These are phyloP conservation scores for Bjerkandera adusta DNA, from an alignment of 1,284 basidiomycete species.

Conservation along the genomic window DNA sequence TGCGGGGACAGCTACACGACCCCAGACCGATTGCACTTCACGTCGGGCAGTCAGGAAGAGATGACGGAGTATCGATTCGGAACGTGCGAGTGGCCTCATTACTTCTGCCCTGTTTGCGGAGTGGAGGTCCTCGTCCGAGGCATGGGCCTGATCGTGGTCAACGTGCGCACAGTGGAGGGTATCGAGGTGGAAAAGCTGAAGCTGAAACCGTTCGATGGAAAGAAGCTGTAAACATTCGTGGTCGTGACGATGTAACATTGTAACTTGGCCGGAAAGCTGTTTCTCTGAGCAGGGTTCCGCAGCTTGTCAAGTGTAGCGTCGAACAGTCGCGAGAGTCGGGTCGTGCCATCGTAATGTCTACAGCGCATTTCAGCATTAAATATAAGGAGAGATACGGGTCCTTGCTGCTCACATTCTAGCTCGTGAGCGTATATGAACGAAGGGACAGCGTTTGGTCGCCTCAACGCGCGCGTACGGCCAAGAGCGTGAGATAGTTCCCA, in stretches of 20 bases:
- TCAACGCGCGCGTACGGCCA: too few relatives aligned
- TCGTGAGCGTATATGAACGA: too few relatives aligned
- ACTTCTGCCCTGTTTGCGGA: conserved; percentile 3
- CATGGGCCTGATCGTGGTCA: not conserved
- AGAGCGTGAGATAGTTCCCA: too few relatives aligned
- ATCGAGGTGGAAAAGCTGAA: not conserved
- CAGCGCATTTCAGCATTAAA: too few relatives aligned
- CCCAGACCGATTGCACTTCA: not conserved
- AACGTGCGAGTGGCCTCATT: not conserved
- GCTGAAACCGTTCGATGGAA: not conserved
- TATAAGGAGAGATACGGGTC: too few relatives aligned
- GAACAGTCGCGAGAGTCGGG: too few relatives aligned
- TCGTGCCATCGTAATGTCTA: too few relatives aligned
- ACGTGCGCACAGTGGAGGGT: conserved; percentile 1
- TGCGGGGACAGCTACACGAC: not conserved
- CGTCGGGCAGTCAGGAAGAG: not conserved
- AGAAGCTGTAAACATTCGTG: not conserved
- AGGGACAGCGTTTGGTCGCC: too few relatives aligned
- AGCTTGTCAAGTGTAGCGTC: too few relatives aligned
- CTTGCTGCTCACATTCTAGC: too few relatives aligned
- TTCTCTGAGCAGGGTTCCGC: too few relatives aligned
- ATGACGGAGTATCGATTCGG: not conserved
- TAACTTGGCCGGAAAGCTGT: too few relatives aligned
- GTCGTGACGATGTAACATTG: not conserved
- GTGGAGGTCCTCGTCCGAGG: not conserved